Evolutionary conservation across 495 filamentous ascomycete genomes (phyloP), one percentile per base, ranked within the genome.

Genomic region (Staphylotrichum longicolle): DNA sequence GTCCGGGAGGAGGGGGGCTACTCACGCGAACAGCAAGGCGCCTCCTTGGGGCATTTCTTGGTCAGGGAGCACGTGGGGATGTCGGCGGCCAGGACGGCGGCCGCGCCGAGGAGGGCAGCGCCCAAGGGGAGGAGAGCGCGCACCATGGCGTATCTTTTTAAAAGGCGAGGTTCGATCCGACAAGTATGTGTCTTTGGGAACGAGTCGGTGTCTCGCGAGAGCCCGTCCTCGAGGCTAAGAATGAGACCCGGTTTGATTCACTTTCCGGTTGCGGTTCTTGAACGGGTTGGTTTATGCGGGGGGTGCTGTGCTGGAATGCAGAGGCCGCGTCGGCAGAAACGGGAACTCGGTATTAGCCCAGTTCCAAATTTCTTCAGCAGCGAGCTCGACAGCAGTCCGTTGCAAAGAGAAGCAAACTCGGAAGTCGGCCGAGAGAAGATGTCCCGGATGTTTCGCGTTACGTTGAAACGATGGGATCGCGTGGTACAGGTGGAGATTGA

Each of bases 11-110:
- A 27, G 20, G 20, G 39, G 7, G 9, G 39, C 40, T 40, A 90
- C 88, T 80, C 81, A 97, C 93, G 88, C 54, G 92, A 96, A 74
- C 94, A 97, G 82, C 93, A 98, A 10, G 93, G 94, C 51, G 85
- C 80, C 54, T 82, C 77, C 58, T 83, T 69, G 3, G 92, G 91
- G 74, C 94, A 98, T 52, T 84, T 84, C 57, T 82, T 83, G 63
- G 81, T 78, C n/a, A 80, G 40, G 67, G 74, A 69, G 61, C 79
- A 81, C 6, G 60, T 34, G 46, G 68, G 62, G 11, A 57, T 46
- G 35, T 65, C 61, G 33, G 61, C 61, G 34, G 76, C 78, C 37
- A 78, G 62, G 15, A 77, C 78, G 46, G 59, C 56, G 4, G 73
- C 68, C 7, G 74, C 75, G 63, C 75, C 73, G 48, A 80, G 66